Percentiles rank a stretch among this genome's conserved stretches.
phyloP scores from a whole-genome alignment of 768 basidiomycete genomes.

The Auricularia sp. region DNA sequence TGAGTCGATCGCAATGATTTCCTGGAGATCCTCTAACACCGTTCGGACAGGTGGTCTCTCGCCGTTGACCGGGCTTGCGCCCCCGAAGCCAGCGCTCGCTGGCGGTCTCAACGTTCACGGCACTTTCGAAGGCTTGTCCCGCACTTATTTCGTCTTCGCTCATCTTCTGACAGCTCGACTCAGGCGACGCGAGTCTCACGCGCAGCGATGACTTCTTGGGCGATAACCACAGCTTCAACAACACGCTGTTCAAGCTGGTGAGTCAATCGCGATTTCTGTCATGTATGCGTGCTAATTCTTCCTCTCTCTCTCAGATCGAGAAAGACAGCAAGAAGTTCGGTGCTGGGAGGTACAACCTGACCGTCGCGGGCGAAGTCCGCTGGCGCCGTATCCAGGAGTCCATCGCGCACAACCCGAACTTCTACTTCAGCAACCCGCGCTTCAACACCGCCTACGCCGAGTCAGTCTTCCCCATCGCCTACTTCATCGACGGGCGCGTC shows the following conservation, averaged over 20 bases:
- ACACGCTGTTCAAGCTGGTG: conserved; percentile 3
- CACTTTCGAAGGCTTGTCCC: conserved; percentile 3
- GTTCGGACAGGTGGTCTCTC: not conserved
- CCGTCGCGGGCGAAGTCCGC: conserved; percentile 3
- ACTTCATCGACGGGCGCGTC: conserved; percentile 4
- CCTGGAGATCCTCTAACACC: too few species aligned
- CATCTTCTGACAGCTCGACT: not conserved
- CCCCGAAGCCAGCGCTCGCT: conserved; percentile 1
- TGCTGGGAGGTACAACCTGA: not conserved
- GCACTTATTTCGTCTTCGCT: not conserved
- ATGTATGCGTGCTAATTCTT: not conserved
- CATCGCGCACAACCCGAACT: conserved; percentile 4
- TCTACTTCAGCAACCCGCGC: conserved; percentile 4
- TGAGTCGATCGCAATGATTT: not conserved
- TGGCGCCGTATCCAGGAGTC: conserved; percentile 3
- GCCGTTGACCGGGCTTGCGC: not conserved
- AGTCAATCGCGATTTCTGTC: not conserved
- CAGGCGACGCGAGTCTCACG: conserved; percentile 6
- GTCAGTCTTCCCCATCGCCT: conserved; percentile 3
- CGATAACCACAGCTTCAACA: conserved; percentile 5
- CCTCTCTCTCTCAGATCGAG: not conserved
- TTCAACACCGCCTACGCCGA: conserved; percentile 5
- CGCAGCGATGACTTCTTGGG: conserved; percentile 8
- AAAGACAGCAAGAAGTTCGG: not conserved
- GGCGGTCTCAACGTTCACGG: conserved; percentile 6